Evolutionary conservation across 345 rosid species (phyloP), one percentile per base, ranked within the genome.

Genomic region (Clarkia xantiana): DNA sequence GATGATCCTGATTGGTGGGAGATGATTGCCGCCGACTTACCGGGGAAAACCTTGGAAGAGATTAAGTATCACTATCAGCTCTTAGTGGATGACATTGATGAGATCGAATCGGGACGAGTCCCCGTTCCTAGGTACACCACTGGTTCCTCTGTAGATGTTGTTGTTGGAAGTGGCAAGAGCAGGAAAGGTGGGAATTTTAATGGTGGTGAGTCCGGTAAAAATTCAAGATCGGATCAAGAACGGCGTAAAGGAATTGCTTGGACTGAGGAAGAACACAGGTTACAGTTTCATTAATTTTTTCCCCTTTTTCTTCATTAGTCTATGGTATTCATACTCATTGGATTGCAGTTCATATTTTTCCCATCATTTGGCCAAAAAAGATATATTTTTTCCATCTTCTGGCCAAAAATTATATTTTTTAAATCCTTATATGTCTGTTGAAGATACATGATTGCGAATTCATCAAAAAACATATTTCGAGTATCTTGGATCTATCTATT

Each of bases 191-290:
- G 81, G 49, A 54, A 72, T 49, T 47, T 58, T 49, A 69, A 63
- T 41, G 36, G n/a, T n/a, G 52, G 77, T 11, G 97, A 86, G 52
- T 69, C 81, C 47, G 75, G 66, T 60, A 84, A 72, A 63, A 62
- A 53, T 22, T 79, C 94, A 36, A 84, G 78, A 68, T 59, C 94
- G 25, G 98, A 86, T 58, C 96, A 83, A 71, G 96, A 91, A 60
- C 86, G 94, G 2, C 77, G 98, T 14, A 91, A 86, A 69, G 96
- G 98, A 52, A 81, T 82, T 67, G 93, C 96, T 40, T 91, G 98
- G 96, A 81, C 96, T 4, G 96, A 86, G 74, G 96, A 86, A 43
- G 98, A 91, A 40, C 95, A 85, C 79, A 77, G 91, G 93, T 86
- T 54, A 72, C 39, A 36, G 50, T 56, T 55, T 49, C 42, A 52